Evolutionary conservation across 768 basidiomycete species (phyloP).

Genomic region (Hortiboletus campestris): DNA sequence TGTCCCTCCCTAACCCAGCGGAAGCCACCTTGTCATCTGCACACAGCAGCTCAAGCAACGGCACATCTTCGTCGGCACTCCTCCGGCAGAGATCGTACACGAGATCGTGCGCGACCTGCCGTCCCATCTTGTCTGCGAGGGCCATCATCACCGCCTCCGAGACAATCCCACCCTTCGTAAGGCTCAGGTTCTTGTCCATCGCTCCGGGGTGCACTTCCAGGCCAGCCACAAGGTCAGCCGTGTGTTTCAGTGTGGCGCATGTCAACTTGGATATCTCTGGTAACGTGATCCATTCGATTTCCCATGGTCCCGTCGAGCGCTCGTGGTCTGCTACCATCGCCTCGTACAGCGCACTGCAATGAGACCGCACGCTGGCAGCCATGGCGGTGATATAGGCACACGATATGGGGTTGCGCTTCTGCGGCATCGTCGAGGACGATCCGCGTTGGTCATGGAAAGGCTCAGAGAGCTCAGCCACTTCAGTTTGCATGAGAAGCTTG

Average conservation of each 20-base stretch:
- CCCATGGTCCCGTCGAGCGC: slow-evolving; percentile 48
- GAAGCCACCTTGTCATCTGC: slow-evolving; percentile 27
- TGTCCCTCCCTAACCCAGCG: slow-evolving; percentile 24
- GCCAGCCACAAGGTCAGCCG: slow-evolving; percentile 35
- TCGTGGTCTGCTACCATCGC: slow-evolving; percentile 51
- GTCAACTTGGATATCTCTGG: slow-evolving; percentile 45
- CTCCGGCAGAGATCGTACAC: slow-evolving; percentile 42
- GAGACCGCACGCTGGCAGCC: slow-evolving; percentile 40
- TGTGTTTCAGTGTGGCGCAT: slow-evolving; percentile 39
- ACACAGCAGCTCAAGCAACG: slow-evolving; percentile 34
- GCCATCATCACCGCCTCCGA: slow-evolving; percentile 51
- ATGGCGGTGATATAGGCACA: slow-evolving; percentile 46
- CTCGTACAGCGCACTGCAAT: slow-evolving; percentile 40
- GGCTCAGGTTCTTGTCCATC: slow-evolving; percentile 40
- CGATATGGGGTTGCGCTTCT: slow-evolving; percentile 48
- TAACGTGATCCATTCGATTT: slow-evolving; percentile 49
- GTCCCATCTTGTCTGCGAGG: slow-evolving; percentile 40
- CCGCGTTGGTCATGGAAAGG: slow-evolving; percentile 44
- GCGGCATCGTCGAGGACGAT: slow-evolving; percentile 50
- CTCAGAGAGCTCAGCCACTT: slow-evolving; percentile 45
- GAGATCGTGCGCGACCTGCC: slow-evolving; percentile 44
- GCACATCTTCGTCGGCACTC: slow-evolving; percentile 25
- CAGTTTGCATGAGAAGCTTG: slow-evolving; percentile 48
- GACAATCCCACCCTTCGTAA: slow-evolving; percentile 41
- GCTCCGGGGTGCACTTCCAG: slow-evolving; percentile 40